phyloP scores from a whole-genome alignment of 1,284 basidiomycete genomes.

The Stygiomarasmius scandens region DNA sequence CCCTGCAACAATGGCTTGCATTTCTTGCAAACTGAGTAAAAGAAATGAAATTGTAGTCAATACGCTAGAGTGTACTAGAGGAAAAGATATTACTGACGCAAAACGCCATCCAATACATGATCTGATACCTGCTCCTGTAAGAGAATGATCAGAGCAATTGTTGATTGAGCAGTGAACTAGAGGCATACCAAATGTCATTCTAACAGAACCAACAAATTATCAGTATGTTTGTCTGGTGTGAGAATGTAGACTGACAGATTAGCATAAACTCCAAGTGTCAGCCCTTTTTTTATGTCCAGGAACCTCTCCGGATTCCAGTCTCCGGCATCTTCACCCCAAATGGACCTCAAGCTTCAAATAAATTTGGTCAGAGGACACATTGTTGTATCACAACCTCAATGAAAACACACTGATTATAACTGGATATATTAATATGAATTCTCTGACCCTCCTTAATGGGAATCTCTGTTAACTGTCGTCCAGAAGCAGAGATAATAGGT shows the following conservation, averaged over 20 bases:
- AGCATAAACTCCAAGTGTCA: conserved; percentile 22
- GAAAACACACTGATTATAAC: conserved; percentile 6
- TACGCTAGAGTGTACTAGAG: too few relatives aligned
- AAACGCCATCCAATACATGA: conserved; percentile 29
- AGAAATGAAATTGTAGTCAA: too few relatives aligned
- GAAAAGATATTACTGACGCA: conserved; percentile 18
- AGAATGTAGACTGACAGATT: too few relatives aligned
- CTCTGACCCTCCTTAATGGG: conserved; percentile 10
- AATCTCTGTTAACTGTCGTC: conserved; percentile 5
- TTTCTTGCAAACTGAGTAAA: conserved; percentile 24
- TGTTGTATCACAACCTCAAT: too few relatives aligned
- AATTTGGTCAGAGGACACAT: too few relatives aligned
- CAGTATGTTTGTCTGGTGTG: too few relatives aligned
- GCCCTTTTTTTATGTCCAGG: conserved; percentile 15
- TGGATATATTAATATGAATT: conserved; percentile 3
- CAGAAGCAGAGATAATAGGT: conserved; percentile 9
- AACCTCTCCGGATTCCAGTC: conserved; percentile 27
- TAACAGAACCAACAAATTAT: too few relatives aligned
- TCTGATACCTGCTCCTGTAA: conserved; percentile 19
- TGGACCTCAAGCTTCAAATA: conserved; percentile 9
- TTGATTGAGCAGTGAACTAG: conserved; percentile 17
- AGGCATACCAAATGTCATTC: too few relatives aligned
- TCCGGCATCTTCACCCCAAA: conserved; percentile 30
- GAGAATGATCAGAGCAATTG: not conserved
- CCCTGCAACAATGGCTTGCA: conserved; percentile 26